A percentile compares a stretch with the other conserved stretches of the same genome.
phyloP scores from a whole-genome alignment of 2,329 filamentous ascomycete genomes.

The Stachybotrys chlorohalonatus region DNA sequence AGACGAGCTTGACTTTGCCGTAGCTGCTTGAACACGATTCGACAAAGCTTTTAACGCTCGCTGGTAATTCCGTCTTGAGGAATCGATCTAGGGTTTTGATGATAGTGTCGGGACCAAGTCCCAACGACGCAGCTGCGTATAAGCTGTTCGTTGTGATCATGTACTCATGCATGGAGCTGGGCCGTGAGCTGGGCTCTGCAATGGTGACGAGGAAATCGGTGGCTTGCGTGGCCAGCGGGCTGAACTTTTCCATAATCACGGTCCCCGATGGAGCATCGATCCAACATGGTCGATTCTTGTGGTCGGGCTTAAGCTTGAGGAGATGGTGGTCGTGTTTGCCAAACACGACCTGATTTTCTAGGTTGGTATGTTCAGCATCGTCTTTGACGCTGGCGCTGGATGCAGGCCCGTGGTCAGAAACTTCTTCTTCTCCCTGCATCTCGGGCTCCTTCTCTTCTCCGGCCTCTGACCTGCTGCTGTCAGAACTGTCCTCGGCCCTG shows the following conservation, averaged over 20 bases:
- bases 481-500: too few species aligned
- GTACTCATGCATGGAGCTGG: conserved; percentile 81
- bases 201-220: conserved; percentile 89
- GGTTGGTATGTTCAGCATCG: too few species aligned
- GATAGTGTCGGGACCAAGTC: conserved; percentile 50
- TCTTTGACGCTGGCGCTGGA: too few species aligned
- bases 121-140: conserved; percentile 83
- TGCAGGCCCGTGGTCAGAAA: too few species aligned
- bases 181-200: conserved; percentile 77
- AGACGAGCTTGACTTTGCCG: conserved; percentile 80
- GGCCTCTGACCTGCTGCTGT: too few species aligned
- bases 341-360: neutral
- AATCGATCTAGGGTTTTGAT: conserved; percentile 74
- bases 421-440: too few species aligned
- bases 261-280: conserved; percentile 72
- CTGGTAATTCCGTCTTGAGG: conserved; percentile 71
- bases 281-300: conserved; percentile 76
- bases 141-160: conserved; percentile 76
- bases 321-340: neutral
- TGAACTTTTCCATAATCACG: conserved; percentile 88
- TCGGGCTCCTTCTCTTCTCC: too few species aligned
- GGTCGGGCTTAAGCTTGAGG: conserved; percentile 72
- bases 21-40: conserved; percentile 68
- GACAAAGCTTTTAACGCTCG: conserved; percentile 64
- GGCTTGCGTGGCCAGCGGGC: conserved; percentile 66